Base-by-base conservation (phyloP, 1,139 yeast genomes). In the Zygoascus sp. region DNA sequence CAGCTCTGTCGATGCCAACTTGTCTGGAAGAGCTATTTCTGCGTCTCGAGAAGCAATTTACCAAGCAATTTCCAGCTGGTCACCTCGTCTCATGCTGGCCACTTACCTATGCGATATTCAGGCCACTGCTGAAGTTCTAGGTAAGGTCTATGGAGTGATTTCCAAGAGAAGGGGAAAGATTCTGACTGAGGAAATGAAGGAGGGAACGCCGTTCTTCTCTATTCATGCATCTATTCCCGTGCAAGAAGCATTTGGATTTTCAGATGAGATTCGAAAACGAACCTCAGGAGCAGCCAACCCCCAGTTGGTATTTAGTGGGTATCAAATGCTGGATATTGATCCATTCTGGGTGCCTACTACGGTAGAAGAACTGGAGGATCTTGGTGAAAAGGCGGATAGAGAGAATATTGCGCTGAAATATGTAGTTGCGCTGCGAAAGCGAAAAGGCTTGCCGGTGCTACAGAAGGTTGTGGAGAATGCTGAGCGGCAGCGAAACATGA, bases 341-440 rank as follows among this genome's bases (percentile, higher is more conserved):
- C 99, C 99, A 35, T 94, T 84, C 73, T 94, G 99, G 99, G 96
- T 92, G 10, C 98, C 99, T n/a, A 87, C 92, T 5, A 94, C 98
- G 0, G 97, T 87, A 58, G 97, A 89, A 64, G 98, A 94, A 63
- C 68, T 92, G 43, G 98, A 92, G 62, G 95, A 89, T 51, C 71
- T 87, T 42, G 99, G 98, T 23, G 96, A 88, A 55, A 77, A 79
- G 56, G 96, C 97, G 0, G 98, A 94, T 59, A 77, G 87, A 58
- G 97, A 89, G 59, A 92, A 92, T 61, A 73, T 89, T 50, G 97
- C 97, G 0, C 76, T 95, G 63, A 73, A 75, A 58, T 92, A 92
- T 63, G 85, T 92, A 83, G 88, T 87, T 53, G 71, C 70, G 28
- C 80, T 92, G 40, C 75, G 99, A 61, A 77, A 81, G 64, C 76